Evolutionary conservation across 345 rosid species (phyloP).

Genomic region (Clausena lansium): DNA sequence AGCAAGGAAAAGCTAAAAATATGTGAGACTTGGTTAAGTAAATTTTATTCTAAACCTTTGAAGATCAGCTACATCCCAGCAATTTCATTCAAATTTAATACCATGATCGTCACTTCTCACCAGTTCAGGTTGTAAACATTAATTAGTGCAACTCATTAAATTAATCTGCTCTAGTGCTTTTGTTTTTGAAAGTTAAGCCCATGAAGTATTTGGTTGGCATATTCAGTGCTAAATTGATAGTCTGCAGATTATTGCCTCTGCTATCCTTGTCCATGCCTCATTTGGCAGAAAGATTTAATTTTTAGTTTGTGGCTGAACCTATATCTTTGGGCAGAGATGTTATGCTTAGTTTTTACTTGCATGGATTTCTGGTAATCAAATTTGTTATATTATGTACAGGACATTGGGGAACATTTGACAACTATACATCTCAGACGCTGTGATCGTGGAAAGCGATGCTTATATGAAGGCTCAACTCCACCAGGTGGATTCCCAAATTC

Average conservation of each 20-base stretch:
- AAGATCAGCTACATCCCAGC: neutral
- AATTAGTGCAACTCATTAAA: neutral
- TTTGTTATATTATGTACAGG: conserved; percentile 41
- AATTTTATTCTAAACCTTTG: neutral
- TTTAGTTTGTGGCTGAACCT: neutral
- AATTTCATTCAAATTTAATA: neutral
- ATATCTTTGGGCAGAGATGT: neutral
- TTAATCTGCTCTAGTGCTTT: neutral
- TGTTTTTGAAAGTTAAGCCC: neutral
- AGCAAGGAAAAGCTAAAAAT: neutral
- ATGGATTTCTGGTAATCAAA: neutral
- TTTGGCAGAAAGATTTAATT: neutral
- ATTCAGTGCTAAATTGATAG: neutral
- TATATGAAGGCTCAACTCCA: conserved; percentile 82
- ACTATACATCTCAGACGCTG: conserved; percentile 69
- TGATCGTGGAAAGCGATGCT: conserved; percentile 79
- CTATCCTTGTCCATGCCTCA: neutral
- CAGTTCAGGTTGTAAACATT: neutral
- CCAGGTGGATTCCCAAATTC: conserved; percentile 84
- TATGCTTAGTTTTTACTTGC: neutral
- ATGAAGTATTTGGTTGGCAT: neutral
- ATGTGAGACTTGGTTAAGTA: neutral
- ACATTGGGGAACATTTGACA: conserved; percentile 77
- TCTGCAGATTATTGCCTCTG: neutral
- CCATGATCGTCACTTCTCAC: neutral